A percentile compares a stretch with the other conserved stretches of the same genome.
Conservation (phyloP, 148 eudicot species). For the Rhododendron williamsianum region DNA sequence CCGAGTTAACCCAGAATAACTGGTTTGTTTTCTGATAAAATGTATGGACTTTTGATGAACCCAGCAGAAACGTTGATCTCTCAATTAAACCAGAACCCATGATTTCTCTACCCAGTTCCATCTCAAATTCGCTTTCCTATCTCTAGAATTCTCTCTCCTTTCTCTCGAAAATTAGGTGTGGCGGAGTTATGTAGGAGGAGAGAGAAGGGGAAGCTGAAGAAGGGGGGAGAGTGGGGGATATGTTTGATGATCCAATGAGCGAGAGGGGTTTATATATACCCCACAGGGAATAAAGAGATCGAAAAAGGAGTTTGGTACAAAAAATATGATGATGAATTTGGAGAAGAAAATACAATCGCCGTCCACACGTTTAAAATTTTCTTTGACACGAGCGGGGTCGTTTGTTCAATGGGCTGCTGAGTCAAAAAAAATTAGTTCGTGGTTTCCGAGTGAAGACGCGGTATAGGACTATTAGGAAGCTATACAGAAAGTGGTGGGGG, state of each 20-base stretch:
- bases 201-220: constrained; percentile 18
- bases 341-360: not conserved
- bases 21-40: constrained; percentile 1
- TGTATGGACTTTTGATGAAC: constrained; percentile 20
- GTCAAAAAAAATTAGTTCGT: not conserved
- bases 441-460: not conserved
- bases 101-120: constrained; percentile 38
- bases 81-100: constrained; percentile 33
- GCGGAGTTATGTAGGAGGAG: not conserved
- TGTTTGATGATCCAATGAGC: not conserved
- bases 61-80: constrained; percentile 18
- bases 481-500: not conserved
- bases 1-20: constrained; percentile 1
- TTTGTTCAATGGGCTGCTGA: not conserved
- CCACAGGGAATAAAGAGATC: not conserved
- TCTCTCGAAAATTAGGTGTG: constrained; percentile 12
- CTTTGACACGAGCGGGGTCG: not conserved
- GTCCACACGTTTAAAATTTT: not conserved
- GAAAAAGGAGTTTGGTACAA: not conserved
- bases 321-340: not conserved
- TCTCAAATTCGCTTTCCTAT: constrained; percentile 1
- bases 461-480: not conserved
- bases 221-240: not conserved
- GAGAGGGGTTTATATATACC: not conserved
- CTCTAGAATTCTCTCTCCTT: constrained; percentile 49